Evolutionary conservation across 768 basidiomycete genomes (phyloP).

Genomic region (Galerina marginata): DNA sequence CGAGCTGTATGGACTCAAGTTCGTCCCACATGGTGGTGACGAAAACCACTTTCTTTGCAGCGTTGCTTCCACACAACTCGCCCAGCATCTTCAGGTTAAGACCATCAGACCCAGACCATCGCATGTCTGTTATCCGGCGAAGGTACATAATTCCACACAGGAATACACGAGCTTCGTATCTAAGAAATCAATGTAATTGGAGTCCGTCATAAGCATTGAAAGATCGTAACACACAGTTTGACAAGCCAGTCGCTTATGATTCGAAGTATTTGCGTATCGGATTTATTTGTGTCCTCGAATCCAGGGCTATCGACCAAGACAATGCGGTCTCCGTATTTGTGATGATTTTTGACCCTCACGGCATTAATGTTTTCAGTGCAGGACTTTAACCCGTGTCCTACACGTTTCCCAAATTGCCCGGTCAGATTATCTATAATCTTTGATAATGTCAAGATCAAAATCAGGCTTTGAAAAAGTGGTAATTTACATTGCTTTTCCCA

Average conservation of each 20-base stretch:
- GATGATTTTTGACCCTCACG: neutral
- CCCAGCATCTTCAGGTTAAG: neutral
- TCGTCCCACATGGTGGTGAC: neutral
- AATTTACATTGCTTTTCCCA: neutral
- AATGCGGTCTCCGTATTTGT: constrained; percentile 4
- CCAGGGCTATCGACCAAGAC: constrained; percentile 21
- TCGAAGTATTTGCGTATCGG: constrained; percentile 11
- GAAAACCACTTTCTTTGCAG: no score
- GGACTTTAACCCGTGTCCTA: neutral
- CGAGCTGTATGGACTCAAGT: neutral
- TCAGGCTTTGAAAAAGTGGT: neutral
- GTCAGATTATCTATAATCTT: neutral
- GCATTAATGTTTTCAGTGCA: neutral
- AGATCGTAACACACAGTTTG: neutral
- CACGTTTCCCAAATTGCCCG: neutral
- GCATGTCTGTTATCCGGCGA: neutral
- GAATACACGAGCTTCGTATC: neutral
- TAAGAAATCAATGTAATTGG: neutral
- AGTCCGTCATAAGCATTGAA: no score
- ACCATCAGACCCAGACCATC: neutral
- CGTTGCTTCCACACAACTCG: no score
- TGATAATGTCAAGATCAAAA: neutral
- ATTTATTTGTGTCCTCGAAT: constrained; percentile 10
- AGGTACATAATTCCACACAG: neutral
- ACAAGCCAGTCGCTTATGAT: constrained; percentile 15